Evolutionary conservation across 2,329 filamentous ascomycete genomes (phyloP), one percentile per base, ranked within the genome.

Genomic region (Botrytis hyacinthi): DNA sequence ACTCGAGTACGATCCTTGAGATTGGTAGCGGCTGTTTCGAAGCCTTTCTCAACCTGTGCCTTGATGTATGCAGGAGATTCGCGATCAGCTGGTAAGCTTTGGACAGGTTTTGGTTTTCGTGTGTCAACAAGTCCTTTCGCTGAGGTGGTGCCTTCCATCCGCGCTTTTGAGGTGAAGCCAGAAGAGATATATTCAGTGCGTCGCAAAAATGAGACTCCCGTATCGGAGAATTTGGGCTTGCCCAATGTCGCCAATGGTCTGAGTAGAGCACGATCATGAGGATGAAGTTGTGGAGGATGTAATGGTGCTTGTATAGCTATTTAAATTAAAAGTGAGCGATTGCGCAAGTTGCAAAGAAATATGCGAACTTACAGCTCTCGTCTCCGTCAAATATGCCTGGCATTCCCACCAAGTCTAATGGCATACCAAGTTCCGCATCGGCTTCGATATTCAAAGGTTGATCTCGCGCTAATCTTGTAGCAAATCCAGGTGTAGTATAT

Each of bases 351-450:
- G n/a, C 62, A 67, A 14, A 51, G n/a, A 29, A n/a, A 37, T 59
- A 48, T 71, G 74, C 78, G 78, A 65, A 84, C 87, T 82, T 87
- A 98, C 95, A 94, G 84, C 92, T 92, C 85, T 98, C 95, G 82
- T 98, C 94, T 74, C 95, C 95, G 80, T 98, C 91, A 80, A 98
- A 98, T 73, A 98, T 91, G 44, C 95, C 94, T 10, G 95, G 95
- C 85, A 98, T 93, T 80, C 96, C 96, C 73, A 98, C 92, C 78
- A 99, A 85, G 82, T 98, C 95, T 81, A 99, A 90, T 74, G 95
- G 94, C 96, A 99, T 98, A 73, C 96, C 96, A 78, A 98, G 88
- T 85, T 99, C 96, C 14, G 95, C 96, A 88, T 99, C 96, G 44
- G 94, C 94, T 83, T 99, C 96, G 75, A 99, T 96, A 81, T 98